Percentiles rank a stretch among this genome's conserved stretches.
These are phyloP conservation scores for Sporothrix luriei DNA, from an alignment of 2,329 filamentous ascomycete genomes.

Conservation along the genomic window DNA sequence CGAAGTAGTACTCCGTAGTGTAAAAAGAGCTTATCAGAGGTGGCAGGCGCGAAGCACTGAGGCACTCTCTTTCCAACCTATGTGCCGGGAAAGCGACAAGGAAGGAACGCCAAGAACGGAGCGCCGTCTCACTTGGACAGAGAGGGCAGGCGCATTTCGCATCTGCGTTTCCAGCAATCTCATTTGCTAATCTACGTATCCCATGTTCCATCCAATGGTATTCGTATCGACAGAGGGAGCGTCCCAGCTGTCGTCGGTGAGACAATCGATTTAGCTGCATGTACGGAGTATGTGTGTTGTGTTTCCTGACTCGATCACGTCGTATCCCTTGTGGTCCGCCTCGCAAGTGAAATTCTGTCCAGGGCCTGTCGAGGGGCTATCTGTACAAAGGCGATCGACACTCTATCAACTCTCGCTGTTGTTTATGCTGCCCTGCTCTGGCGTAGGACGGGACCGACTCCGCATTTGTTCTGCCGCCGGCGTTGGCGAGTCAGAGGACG, in stretches of 20 bases:
- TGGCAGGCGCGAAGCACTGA: not conserved
- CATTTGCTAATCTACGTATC: not conserved
- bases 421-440: not conserved
- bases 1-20: no score
- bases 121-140: not conserved
- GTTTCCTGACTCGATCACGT: not conserved
- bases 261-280: not conserved
- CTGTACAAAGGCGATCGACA: not conserved
- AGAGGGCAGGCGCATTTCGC: constrained; percentile 14
- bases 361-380: not conserved
- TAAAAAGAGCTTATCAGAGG: not conserved
- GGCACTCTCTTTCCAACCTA: not conserved
- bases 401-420: not conserved
- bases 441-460: constrained; percentile 2
- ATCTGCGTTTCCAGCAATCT: constrained; percentile 6
- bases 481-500: not conserved
- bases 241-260: not conserved
- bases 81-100: not conserved
- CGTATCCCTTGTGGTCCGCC: not conserved
- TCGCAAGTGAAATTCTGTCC: not conserved
- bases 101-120: constrained; percentile 16
- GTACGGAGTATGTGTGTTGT: not conserved
- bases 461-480: constrained; percentile 13
- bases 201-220: not conserved
- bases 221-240: constrained; percentile 1